These are phyloP conservation scores for Andalucia godoyi DNA, from an alignment of 78 protist genomes.

Conservation along the genomic window DNA sequence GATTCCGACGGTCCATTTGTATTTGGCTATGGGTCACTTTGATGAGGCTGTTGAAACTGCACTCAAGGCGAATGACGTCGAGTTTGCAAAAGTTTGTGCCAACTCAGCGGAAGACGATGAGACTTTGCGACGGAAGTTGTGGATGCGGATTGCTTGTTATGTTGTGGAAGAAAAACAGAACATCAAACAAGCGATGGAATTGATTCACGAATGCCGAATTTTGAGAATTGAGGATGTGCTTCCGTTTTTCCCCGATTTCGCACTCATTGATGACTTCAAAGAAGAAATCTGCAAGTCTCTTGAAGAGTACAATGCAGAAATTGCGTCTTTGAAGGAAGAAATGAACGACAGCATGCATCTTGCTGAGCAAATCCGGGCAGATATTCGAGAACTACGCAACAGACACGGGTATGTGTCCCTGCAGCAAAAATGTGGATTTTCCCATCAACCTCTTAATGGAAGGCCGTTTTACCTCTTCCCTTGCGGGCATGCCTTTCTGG, in stretches of 20 bases:
- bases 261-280: slow-evolving; percentile 76
- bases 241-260: slow-evolving; percentile 88
- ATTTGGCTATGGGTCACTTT: slow-evolving; percentile 67
- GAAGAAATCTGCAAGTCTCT: slow-evolving; percentile 70
- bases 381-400: slow-evolving; percentile 62
- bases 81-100: slow-evolving; percentile 62
- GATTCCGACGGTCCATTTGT: slow-evolving; percentile 68
- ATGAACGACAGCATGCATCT: slow-evolving; percentile 76
- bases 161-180: slow-evolving; percentile 59
- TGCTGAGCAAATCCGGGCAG: slow-evolving; percentile 65
- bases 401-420: slow-evolving; percentile 46
- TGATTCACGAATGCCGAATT: slow-evolving; percentile 38
- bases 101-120: slow-evolving; percentile 54
- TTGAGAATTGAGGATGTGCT: slow-evolving; percentile 85
- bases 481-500: slow-evolving; percentile 79
- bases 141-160: slow-evolving; percentile 70
- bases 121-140: slow-evolving; percentile 64
- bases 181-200: slow-evolving; percentile 56
- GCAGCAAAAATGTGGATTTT: slow-evolving; percentile 52
- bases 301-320: slow-evolving; percentile 64
- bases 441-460: slow-evolving; percentile 41
- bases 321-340: slow-evolving; percentile 51
- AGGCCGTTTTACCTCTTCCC: slow-evolving; percentile 66
- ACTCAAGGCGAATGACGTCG: slow-evolving; percentile 44
- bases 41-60: slow-evolving; percentile 88